A percentile compares a stretch with the other conserved stretches of the same genome.
Evolutionary conservation across 1,284 basidiomycete genomes (phyloP).

Genomic region (Fistulina hepatica): DNA sequence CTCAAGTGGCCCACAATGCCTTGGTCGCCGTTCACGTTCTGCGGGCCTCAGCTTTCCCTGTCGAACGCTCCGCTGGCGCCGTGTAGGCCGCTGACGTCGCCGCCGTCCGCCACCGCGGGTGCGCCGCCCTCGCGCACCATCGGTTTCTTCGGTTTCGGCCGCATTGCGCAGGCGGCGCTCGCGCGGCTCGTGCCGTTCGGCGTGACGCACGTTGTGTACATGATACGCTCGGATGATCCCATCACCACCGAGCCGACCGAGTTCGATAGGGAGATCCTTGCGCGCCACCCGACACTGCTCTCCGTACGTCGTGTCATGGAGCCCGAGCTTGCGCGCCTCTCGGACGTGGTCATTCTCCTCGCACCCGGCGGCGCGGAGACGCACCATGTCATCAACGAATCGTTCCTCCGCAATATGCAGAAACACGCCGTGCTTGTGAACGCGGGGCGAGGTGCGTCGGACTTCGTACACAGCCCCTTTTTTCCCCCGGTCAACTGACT

Average conservation of each 20-base stretch:
- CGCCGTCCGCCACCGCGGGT: constrained; percentile 41
- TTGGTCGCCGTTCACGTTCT: constrained; percentile 77
- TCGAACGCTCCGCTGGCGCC: too few species aligned
- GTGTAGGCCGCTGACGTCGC: too few species aligned
- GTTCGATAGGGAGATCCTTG: not conserved
- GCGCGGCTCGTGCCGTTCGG: constrained; percentile 71
- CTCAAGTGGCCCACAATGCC: constrained; percentile 47
- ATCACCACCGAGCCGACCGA: not conserved
- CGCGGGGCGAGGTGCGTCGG: constrained; percentile 22
- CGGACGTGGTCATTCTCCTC: constrained; percentile 77
- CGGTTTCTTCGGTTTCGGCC: constrained; percentile 91
- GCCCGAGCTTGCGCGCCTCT: constrained; percentile 59
- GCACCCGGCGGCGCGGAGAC: constrained; percentile 72
- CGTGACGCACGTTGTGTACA: constrained; percentile 59
- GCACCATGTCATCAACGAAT: constrained; percentile 60
- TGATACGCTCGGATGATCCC: constrained; percentile 33
- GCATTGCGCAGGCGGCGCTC: constrained; percentile 77
- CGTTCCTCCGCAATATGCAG: constrained; percentile 80
- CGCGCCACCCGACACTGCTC: constrained; percentile 39
- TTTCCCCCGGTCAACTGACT: too few species aligned
- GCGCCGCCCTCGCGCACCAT: constrained; percentile 51
- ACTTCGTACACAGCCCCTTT: not conserved
- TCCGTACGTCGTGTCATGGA: constrained; percentile 41
- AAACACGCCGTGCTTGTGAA: constrained; percentile 72
- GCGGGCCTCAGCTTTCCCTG: constrained; percentile 75